Evolutionary conservation across 23 red algal species (phyloP).

Genomic region (Agarophyton chilense): DNA sequence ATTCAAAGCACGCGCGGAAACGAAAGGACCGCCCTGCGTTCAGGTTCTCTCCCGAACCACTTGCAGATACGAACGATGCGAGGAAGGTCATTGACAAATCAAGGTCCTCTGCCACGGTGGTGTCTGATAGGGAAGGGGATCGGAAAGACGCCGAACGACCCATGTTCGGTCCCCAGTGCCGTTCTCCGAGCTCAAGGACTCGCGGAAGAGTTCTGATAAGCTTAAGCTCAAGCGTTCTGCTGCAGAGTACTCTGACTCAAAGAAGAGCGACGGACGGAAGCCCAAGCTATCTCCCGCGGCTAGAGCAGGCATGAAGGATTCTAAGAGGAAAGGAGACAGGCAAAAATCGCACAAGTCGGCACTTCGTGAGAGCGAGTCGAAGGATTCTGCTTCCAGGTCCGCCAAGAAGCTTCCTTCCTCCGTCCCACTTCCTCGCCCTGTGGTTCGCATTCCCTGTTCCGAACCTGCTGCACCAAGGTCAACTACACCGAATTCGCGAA

Average conservation of each 20-base stretch:
- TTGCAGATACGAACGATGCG: no score
- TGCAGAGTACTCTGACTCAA: background rate
- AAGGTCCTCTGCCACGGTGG: background rate
- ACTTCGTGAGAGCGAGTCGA: background rate
- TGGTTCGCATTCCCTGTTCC: background rate
- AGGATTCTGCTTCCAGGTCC: background rate
- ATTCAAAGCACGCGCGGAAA: background rate
- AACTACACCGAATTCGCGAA: background rate
- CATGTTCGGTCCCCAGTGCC: background rate
- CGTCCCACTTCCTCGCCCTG: background rate
- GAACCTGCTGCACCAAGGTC: background rate
- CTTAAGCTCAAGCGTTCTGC: background rate
- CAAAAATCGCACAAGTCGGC: background rate
- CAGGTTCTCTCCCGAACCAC: background rate
- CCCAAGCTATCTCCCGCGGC: background rate
- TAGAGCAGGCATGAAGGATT: background rate
- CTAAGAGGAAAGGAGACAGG: background rate
- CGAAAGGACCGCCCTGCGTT: background rate
- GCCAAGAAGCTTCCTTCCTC: conserved; percentile 12
- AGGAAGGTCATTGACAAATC: no score
- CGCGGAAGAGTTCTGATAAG: background rate
- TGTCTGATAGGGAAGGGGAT: background rate
- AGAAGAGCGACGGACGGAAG: background rate
- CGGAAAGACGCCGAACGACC: background rate
- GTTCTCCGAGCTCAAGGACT: background rate